Base-by-base conservation (phyloP, 2,329 filamentous ascomycete genomes). In the Helotiales sp. region DNA sequence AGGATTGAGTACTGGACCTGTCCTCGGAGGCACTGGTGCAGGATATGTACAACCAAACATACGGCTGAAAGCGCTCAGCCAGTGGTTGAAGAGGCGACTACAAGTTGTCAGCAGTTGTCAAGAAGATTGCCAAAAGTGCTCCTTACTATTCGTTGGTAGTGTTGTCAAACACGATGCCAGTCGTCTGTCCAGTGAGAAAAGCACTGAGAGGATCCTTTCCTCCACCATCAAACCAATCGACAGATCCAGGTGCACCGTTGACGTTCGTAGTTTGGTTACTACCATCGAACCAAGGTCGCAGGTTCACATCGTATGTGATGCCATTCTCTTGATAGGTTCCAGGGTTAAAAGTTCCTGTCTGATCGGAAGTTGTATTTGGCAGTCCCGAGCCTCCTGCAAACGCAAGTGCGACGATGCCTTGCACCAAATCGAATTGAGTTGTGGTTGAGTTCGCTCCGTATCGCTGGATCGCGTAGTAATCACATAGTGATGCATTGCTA, bases 151-250 rank as follows among this genome's bases (percentile, higher is more conserved):
- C 63, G 54, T 72, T 72, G 17, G 69, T 67, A 2, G 50, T 57
- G 27, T 66, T 66, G 3, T 44, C 54, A 10, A 72, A 57, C 0
- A 64, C 42, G 9, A 69, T 57, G 5, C 33, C 62, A 2, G 52
- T 24, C 7, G 67, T 63, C 10, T 61, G 55, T 12, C 66, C 66
- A 17, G 61, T 68, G 31, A 71, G 40, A 51, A 67, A 72, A 13
- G 55, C 56, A 5, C 58, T 31, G 8, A 72, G 57, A 2, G 70
- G 70, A 9, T 33, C 50, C 2, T 61, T 57, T 15, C 66, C 69
- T 17, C 70, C 70, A n/a, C 67, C 70, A 54, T 72, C 69, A 5
- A 72, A 57, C 69, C 69, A 72, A 62, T 71, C 54, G 24, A 71
- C 60, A 5, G 55, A 60, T 9, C 65, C 62, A 2, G 68, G 59